Base-by-base conservation (phyloP, 345 rosid genomes). In the Ceriops tagal region DNA sequence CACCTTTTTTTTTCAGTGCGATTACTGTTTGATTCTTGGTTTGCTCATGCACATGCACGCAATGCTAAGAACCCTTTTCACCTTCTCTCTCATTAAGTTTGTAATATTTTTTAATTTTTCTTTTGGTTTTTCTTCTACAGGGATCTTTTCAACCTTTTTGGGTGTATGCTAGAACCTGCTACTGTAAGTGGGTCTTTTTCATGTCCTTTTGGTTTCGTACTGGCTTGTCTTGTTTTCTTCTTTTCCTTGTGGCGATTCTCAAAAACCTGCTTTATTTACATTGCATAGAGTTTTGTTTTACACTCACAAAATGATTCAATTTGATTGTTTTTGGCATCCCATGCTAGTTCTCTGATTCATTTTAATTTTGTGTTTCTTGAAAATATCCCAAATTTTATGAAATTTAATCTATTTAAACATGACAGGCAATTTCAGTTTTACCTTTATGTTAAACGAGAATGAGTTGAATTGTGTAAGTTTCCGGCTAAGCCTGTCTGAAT, bases 121-220 rank as follows among this genome's bases (percentile, higher is more conserved):
- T 35, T 55, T 74, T 30, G 4, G 18, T 8, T 27, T 75, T 53
- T 31, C 32, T 64, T 72, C 64, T 81, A 64, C 82, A 89, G 97
- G 59, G 97, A 89, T 82, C 70, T 92, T 65, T 89, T 92, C 73
- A 92, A 92, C 76, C 82, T 92, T 46, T 79, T 84, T 34, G 93
- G 97, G 20, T 89, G 97, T 76, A 31, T 89, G 68, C 77, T 89
- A 81, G 97, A 92, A 78, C 93, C 97, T 26, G 92, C 93, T 64
- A 89, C 96, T 4, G 96, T 90, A 71, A 82, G 92, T 80, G 60
- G 22, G 21, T 18, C 56, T 53, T 52, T 59, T 5, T 28, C 58
- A 6, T 58, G 4, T n/a, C 46, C 49, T 43, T 1, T 64, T 28
- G 5, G 22, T 5, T 18, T 20, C 9, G 4, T 30, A 22, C 8